A percentile compares a stretch with the other conserved stretches of the same genome.
phyloP scores from a whole-genome alignment of 805 yeast species.

The Ogataea pilisensis region DNA sequence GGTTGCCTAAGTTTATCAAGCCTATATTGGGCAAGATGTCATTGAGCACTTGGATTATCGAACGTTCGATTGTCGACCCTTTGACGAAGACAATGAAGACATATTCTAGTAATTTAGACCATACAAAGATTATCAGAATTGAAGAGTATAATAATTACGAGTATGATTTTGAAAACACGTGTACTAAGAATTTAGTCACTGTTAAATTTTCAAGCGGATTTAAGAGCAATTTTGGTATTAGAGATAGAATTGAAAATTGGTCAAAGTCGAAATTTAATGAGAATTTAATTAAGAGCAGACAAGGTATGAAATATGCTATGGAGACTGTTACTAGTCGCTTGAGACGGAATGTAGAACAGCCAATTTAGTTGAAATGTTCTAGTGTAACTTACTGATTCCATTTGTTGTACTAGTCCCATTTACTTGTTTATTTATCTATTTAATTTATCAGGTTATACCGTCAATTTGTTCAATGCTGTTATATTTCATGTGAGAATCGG shows the following conservation, averaged over 20 bases:
- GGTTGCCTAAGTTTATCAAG: conserved; percentile 73
- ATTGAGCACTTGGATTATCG: conserved; percentile 72
- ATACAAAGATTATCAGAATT: conserved; percentile 68
- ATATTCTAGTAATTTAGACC: conserved; percentile 82
- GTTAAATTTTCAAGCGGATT: conserved; percentile 75
- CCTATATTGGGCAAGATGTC: conserved; percentile 69
- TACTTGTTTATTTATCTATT: conserved; percentile 3
- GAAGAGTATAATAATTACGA: conserved; percentile 69
- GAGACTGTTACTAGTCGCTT: conserved; percentile 32
- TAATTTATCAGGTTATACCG: too few species aligned
- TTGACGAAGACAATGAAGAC: conserved; percentile 48
- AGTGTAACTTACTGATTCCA: background rate
- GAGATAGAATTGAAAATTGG: conserved; percentile 78
- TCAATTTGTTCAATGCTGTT: too few species aligned
- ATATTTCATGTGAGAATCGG: too few species aligned
- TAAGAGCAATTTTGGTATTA: conserved; percentile 49
- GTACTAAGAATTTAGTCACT: conserved; percentile 42
- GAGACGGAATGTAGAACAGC: conserved; percentile 2
- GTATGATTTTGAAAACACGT: conserved; percentile 21
- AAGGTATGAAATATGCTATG: conserved; percentile 79
- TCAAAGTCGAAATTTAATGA: conserved; percentile 65
- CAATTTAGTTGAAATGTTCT: too few species aligned
- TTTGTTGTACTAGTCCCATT: background rate
- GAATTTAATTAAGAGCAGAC: conserved; percentile 59
- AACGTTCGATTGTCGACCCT: conserved; percentile 71